Base-by-base conservation (phyloP, 2,329 filamentous ascomycete genomes). In the Trichophyton rubrum region DNA sequence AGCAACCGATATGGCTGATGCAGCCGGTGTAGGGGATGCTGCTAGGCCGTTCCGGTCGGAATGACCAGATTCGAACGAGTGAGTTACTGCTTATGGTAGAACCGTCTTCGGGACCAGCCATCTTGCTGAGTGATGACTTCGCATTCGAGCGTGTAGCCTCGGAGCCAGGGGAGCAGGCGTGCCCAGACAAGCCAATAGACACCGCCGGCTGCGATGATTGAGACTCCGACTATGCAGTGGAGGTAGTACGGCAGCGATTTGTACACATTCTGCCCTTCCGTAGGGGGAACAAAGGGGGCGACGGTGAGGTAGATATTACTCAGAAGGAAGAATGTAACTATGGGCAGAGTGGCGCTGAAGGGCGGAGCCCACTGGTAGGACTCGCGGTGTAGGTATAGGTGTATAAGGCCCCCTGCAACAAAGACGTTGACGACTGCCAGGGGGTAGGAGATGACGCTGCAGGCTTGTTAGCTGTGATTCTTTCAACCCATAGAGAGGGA, bases 291-390 rank as follows among this genome's bases (percentile, higher is more conserved):
- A 63, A 79, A 85, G 0, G 83, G 83, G 0, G 82, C 82, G 7
- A 84, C 70, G 40, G 84, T 77, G 58, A 85, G 80, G 66, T 83
- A 85, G 49, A 83, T 71, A 69, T 86, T 85, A 68, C 80, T 82
- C 65, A 81, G 73, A 58, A 83, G 74, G 73, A 85, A 86, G 71
- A 86, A 82, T 47, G 80, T 61, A 41, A 77, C 74, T 38, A 84
- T 78, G 2, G 82, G 80, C 3, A 81, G 73, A 5, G 77, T 79
- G 9, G 82, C 81, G 59, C 73, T 77, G 69, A 84, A 77, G 24
- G 82, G 80, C 0, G 81, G 80, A 64, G 77, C 67, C 82, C 81
- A 84, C 66, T 76, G 73, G 60, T 61, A 64, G 57, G 59, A 61
- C 4, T 68, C 61, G 9, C 65, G 63, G 3, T 65, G 53, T 1